These are phyloP conservation scores for Vitis hybrid DNA, from an alignment of 177 flowering plant genomes.

Conservation along the genomic window DNA sequence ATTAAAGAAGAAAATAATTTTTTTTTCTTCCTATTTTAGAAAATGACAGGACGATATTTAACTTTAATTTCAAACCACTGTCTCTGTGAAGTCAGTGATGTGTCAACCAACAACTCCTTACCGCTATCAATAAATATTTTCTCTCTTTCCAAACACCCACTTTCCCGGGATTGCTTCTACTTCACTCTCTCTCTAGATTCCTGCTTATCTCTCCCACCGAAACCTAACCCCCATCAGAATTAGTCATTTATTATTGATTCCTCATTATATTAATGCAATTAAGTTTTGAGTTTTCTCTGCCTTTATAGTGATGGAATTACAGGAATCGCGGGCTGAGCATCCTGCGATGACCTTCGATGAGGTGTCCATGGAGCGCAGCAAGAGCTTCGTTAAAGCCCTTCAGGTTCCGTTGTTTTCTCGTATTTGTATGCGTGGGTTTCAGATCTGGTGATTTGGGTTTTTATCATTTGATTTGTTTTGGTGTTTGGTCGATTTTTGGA, in stretches of 20 bases:
- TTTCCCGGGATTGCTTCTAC: slow-evolving; percentile 37
- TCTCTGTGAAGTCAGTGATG: too few relatives aligned
- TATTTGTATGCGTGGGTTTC: slow-evolving; percentile 2
- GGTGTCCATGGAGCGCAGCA: slow-evolving; percentile 87
- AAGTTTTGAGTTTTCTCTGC: neutral
- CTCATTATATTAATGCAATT: neutral
- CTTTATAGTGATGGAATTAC: slow-evolving; percentile 31
- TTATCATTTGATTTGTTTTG: neutral
- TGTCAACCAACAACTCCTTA: neutral
- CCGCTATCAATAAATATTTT: slow-evolving; percentile 15
- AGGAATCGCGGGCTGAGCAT: slow-evolving; percentile 28
- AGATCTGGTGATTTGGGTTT: slow-evolving; percentile 15
- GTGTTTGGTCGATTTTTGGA: neutral
- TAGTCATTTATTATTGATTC: neutral
- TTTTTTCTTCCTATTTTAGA: too few relatives aligned
- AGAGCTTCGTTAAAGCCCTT: slow-evolving; percentile 76
- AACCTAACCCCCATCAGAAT: slow-evolving; percentile 15
- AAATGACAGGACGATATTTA: too few relatives aligned
- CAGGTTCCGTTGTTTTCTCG: slow-evolving; percentile 42
- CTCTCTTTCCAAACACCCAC: slow-evolving; percentile 15
- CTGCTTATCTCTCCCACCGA: slow-evolving; percentile 18
- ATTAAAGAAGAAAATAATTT: too few relatives aligned
- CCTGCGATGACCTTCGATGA: slow-evolving; percentile 78
- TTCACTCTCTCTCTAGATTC: slow-evolving; percentile 23
- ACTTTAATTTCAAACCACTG: too few relatives aligned